Percentiles rank a stretch among this genome's conserved stretches.
Evolutionary conservation across 2,329 filamentous ascomycete species (phyloP).

Genomic region (Trichoderma afroharzianum): DNA sequence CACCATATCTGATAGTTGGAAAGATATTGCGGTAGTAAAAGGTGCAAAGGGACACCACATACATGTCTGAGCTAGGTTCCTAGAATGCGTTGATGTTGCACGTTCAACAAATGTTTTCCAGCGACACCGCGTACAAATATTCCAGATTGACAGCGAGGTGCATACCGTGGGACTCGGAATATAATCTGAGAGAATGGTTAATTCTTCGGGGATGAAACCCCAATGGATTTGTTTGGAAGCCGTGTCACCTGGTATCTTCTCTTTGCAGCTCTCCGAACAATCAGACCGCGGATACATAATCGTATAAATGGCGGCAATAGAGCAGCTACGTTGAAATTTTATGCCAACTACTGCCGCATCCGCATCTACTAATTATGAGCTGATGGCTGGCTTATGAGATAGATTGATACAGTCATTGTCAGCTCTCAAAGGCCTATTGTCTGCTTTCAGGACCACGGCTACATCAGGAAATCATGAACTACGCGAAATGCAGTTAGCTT

Average conservation of each 20-base stretch:
- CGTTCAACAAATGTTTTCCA: background rate
- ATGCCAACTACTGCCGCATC: background rate
- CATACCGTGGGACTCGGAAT: background rate
- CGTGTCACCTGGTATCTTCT: background rate
- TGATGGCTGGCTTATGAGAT: background rate
- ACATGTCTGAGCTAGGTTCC: background rate
- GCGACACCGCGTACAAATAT: background rate
- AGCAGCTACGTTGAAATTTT: background rate
- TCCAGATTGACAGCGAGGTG: background rate
- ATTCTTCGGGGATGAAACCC: background rate
- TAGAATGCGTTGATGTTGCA: background rate
- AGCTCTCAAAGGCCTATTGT: background rate
- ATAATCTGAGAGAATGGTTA: background rate
- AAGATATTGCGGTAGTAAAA: background rate
- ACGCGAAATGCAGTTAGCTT: background rate
- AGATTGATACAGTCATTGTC: background rate
- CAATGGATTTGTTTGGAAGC: background rate
- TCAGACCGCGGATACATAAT: too few species aligned
- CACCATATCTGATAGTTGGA: background rate
- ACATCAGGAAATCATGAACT: background rate
- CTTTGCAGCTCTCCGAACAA: too few species aligned
- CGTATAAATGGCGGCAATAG: background rate
- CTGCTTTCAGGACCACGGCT: background rate
- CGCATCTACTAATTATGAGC: background rate
- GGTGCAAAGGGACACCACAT: background rate